These are phyloP conservation scores for Laguncularia racemosa DNA, from an alignment of 345 rosid species.

Conservation along the genomic window DNA sequence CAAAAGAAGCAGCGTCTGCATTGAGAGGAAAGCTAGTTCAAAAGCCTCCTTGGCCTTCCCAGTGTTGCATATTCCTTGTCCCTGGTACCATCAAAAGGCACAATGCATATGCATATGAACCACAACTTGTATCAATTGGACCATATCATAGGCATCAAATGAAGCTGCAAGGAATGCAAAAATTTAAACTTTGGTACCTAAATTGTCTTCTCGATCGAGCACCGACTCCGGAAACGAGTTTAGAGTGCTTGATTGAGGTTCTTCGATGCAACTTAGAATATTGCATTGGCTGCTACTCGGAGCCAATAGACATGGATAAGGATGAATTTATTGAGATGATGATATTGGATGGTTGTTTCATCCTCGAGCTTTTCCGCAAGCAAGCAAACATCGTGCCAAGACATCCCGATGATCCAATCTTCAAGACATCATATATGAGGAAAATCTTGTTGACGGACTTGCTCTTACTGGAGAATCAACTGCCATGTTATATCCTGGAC, in stretches of 20 bases:
- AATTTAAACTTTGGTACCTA: slow-evolving; percentile 10
- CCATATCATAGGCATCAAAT: slow-evolving; percentile 11
- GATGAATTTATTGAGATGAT: slow-evolving; percentile 13
- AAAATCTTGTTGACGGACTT: slow-evolving; percentile 6
- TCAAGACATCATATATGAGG: slow-evolving; percentile 4
- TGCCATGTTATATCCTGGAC: slow-evolving; percentile 5
- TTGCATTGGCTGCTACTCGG: slow-evolving; percentile 8
- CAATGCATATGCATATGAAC: background rate
- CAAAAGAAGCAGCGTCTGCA: too few species aligned
- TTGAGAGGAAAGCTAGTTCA: background rate
- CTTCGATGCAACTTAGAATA: background rate
- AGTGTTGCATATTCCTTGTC: slow-evolving; percentile 1
- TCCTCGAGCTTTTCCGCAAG: slow-evolving; percentile 11
- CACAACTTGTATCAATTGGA: slow-evolving; percentile 15
- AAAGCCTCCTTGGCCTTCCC: slow-evolving; percentile 11
- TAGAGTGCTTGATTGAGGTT: background rate
- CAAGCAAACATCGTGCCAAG: background rate
- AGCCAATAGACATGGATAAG: background rate
- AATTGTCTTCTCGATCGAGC: slow-evolving; percentile 7
- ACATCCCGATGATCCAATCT: slow-evolving; percentile 7
- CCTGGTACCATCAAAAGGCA: slow-evolving; percentile 4
- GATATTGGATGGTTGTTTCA: slow-evolving; percentile 19
- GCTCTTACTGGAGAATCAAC: slow-evolving; percentile 8
- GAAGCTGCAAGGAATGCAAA: slow-evolving; percentile 5
- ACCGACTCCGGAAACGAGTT: background rate